These are phyloP conservation scores for Kwoniella shivajii DNA, from an alignment of 1,284 basidiomycete genomes.

Conservation along the genomic window DNA sequence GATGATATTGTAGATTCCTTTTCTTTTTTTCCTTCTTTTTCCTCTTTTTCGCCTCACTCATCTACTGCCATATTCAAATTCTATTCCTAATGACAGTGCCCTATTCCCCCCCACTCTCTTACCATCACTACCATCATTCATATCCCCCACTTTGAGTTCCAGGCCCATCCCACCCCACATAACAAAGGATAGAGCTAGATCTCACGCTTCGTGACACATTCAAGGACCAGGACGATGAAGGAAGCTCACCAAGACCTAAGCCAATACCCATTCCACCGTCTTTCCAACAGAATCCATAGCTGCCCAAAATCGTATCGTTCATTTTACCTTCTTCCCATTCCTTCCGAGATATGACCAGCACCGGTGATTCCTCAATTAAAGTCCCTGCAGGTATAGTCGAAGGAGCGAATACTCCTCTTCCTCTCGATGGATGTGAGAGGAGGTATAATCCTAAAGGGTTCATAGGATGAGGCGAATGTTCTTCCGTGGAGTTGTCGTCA, in stretches of 20 bases:
- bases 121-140: background rate
- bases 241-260: constrained; percentile 79
- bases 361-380: constrained; percentile 79
- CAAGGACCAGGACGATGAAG: background rate
- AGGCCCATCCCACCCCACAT: no score
- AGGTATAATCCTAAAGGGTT: constrained; percentile 51
- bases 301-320: constrained; percentile 70
- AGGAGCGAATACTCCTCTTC: constrained; percentile 57
- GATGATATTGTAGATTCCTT: no score
- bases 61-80: no score
- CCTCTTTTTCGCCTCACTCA: no score
- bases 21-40: no score
- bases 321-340: constrained; percentile 69
- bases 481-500: background rate
- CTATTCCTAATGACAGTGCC: background rate
- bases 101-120: background rate
- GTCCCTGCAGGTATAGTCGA: constrained; percentile 65
- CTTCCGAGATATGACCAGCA: constrained; percentile 71
- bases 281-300: constrained; percentile 85
- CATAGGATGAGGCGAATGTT: constrained; percentile 18
- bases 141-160: background rate
- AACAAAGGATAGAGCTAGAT: no score
- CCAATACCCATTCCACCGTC: constrained; percentile 79
- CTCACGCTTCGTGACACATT: background rate
- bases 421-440: constrained; percentile 34